Base-by-base conservation (phyloP, 2,329 filamentous ascomycete species). In the Fusarium denticulatum region DNA sequence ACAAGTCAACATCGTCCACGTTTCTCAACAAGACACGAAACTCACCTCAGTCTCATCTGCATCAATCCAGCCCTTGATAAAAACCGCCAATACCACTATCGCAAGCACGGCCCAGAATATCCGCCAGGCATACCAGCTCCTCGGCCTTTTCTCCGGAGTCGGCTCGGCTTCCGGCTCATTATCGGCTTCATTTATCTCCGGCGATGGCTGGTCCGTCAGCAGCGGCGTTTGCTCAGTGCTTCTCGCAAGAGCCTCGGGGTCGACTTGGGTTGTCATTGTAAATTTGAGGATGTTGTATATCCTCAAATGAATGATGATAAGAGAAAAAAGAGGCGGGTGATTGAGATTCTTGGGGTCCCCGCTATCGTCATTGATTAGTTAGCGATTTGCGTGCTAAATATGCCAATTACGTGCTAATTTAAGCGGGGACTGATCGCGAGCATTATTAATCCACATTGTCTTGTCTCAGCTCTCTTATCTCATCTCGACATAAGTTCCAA, bases 21-120 rank as follows among this genome's bases (percentile, higher is more conserved):
- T 8, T 18, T 24, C 7, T 5, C 1, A 6, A 0, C 5, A 1
- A 6, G 7, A 30, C 26, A 16, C 16, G 1, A 7, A 6, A 22
- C 5, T 32, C n/a, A 74, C 72, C 24, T 74, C 64, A 1, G 57
- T 74, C 3, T 72, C 72, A 45, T 74, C 71, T 3, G 70, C 55
- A 49, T 70, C 67, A 5, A 70, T 16, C 65, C 65, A 69, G 3
- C 67, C 67, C 3, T 69, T 69, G 5, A 69, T 49, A 36, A 70
- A 69, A 7, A 69, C 59, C 5, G 46, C n/a, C 4, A 70, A 1
- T 2, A 70, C 5, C 2, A 45, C 7, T 45, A 55, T 28, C 3
- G 10, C 66, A 9, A 69, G 52, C 8, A 69, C 14, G 4, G 34
- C 30, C 67, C 67, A 69, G 8, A 69, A 65, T 22, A 65, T 55